Percentiles rank a stretch among this genome's conserved stretches.
Conservation (phyloP, 768 basidiomycete genomes). For the Daedaleopsis nitida region DNA sequence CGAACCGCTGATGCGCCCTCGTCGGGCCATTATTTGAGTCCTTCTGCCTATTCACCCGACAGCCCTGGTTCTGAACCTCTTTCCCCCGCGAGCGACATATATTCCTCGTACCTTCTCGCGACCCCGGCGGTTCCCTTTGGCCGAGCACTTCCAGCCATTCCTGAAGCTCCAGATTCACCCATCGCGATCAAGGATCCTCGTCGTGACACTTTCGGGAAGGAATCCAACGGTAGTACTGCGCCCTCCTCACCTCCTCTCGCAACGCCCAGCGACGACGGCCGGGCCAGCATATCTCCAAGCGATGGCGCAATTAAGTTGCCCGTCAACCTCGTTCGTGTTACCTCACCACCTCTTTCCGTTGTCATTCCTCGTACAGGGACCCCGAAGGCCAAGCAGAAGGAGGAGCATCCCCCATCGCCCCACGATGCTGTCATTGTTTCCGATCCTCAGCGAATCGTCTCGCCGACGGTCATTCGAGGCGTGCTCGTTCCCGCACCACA, state of each 20-base stretch:
- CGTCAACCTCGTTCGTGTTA: constrained; percentile 13
- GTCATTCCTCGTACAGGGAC: constrained; percentile 10
- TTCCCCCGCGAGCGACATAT: constrained; percentile 19
- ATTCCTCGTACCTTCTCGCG: constrained; percentile 8
- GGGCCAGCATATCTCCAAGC: constrained; percentile 3
- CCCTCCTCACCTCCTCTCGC: constrained; percentile 13
- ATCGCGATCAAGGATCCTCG: neutral
- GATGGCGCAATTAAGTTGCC: constrained; percentile 3
- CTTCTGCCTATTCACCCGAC: constrained; percentile 4
- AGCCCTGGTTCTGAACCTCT: constrained; percentile 15
- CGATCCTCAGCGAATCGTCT: constrained; percentile 17
- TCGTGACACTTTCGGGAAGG: constrained; percentile 15
- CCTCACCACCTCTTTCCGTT: constrained; percentile 21
- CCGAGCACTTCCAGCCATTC: constrained; percentile 18
- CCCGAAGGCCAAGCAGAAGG: constrained; percentile 1
- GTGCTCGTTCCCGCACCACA: constrained; percentile 20
- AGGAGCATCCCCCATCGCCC: constrained; percentile 14
- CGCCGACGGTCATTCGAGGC: constrained; percentile 17
- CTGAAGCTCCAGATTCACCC: constrained; percentile 18
- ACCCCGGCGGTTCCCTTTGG: constrained; percentile 5
- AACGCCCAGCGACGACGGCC: constrained; percentile 15
- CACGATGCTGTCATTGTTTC: constrained; percentile 22
- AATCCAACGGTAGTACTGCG: constrained; percentile 6
- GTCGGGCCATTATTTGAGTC: constrained; percentile 8
- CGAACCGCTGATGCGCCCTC: constrained; percentile 2